Base-by-base conservation (phyloP, 257 asterid species). In the Fraxinus excelsior region DNA sequence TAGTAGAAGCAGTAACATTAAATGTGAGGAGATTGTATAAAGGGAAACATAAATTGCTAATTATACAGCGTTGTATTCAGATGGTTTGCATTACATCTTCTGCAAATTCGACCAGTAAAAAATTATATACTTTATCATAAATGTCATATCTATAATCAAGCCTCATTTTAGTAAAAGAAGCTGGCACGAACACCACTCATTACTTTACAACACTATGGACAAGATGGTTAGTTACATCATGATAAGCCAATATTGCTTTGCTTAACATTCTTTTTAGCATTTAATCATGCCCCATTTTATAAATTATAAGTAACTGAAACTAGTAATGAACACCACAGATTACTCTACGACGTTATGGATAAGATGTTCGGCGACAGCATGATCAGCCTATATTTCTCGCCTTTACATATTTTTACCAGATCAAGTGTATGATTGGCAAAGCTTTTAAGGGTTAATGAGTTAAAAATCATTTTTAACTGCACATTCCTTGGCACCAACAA, bases 311-410 rank as follows among this genome's bases (percentile, higher is more conserved):
- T 3, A 44, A 14, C 53, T 3, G 7, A 44, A 44, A 19, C 19
- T 44, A 44, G 53, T 13, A 3, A 44, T 3, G 5, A 44, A 44
- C 53, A 12, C 19, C 7, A 44, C 1, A 13, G n/a, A 44, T 14
- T 44, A 44, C 53, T 44, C 19, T 3, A 12, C 53, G 53, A 44
- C 19, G 16, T 13, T 13, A 53, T 19, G 25, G 21, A 51, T 49
- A 74, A 58, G 68, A 77, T 66, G 72, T 78, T 78, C 73, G 44
- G 60, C 38, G 76, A 81, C 56, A 71, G 70, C 75, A 32, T 75
- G 79, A 77, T 77, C 72, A 73, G 31, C 71, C 73, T 44, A 67
- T 77, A 38, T 76, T 51, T 69, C 74, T 58, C 4, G 38, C 18
- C 75, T 72, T 77, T 51, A 13, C 68, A 46, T 74, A 71, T 40